Evolutionary conservation across 2,329 filamentous ascomycete species (phyloP).

Genomic region (Pseudocercospora fuligena): DNA sequence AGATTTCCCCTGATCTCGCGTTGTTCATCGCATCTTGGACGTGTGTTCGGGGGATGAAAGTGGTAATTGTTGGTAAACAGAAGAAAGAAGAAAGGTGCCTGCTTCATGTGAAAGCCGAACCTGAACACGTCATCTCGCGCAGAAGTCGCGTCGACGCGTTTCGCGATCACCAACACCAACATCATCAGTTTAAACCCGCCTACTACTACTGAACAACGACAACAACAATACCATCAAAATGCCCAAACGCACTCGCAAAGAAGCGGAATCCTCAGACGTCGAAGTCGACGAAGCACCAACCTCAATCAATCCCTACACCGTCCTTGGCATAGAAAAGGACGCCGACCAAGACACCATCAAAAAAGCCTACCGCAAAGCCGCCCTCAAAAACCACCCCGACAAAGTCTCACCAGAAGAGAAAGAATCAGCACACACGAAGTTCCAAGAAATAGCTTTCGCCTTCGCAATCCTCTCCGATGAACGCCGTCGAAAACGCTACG

Average conservation of each 20-base stretch:
- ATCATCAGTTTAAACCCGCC: not conserved
- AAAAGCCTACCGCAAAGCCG: conserved; percentile 86
- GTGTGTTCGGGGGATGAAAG: not conserved
- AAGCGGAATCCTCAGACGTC: conserved; percentile 38
- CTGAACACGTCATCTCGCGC: not conserved
- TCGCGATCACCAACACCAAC: not conserved
- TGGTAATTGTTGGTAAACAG: conserved; percentile 17
- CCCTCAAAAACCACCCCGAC: conserved; percentile 79
- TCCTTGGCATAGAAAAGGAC: conserved; percentile 68
- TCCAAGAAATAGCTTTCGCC: conserved; percentile 90
- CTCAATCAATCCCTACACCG: conserved; percentile 75
- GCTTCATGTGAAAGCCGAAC: not conserved
- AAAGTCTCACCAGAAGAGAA: conserved; percentile 63
- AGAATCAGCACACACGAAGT: conserved; percentile 74
- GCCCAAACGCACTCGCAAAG: conserved; percentile 21
- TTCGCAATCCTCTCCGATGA: conserved; percentile 91
- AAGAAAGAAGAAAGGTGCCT: not conserved
- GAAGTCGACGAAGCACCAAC: conserved; percentile 67
- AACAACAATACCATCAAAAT: conserved; percentile 11
- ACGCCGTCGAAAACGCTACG: conserved; percentile 80
- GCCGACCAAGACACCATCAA: conserved; percentile 83
- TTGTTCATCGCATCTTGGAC: conserved; percentile 44
- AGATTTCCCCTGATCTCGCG: conserved; percentile 42
- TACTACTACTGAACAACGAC: not conserved
- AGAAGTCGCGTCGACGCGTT: not conserved